Conservation (phyloP, 371 early-diverging fungal genomes). For the Conidiobolus incongruus region DNA sequence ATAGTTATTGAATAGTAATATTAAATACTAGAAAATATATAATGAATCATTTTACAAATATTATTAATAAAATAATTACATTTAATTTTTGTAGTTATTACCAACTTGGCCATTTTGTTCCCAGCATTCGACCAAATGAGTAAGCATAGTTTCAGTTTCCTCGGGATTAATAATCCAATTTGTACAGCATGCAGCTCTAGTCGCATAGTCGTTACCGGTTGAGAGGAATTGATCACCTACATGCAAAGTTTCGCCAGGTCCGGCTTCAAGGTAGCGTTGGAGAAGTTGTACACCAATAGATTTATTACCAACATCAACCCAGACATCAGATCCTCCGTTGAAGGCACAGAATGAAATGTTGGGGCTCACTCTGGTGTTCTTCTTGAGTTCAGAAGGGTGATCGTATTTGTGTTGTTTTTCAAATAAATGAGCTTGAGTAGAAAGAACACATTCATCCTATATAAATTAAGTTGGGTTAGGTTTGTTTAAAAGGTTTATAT, state of each 20-base stretch:
- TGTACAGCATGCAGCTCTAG: constrained; percentile 51
- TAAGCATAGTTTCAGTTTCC: constrained; percentile 43
- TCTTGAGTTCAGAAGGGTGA: constrained; percentile 10
- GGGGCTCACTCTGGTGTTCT: background rate
- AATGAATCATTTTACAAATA: too few relatives aligned
- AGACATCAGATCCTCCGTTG: constrained; percentile 64
- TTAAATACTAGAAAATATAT: too few relatives aligned
- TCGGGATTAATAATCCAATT: constrained; percentile 59
- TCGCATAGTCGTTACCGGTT: constrained; percentile 66
- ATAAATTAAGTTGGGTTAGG: background rate
- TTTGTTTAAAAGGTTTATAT: constrained; percentile 6
- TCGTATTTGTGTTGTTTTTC: constrained; percentile 19
- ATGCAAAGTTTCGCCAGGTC: constrained; percentile 35
- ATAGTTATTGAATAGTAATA: too few relatives aligned
- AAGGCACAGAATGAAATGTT: constrained; percentile 61
- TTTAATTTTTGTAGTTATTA: too few relatives aligned
- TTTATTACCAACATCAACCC: constrained; percentile 57
- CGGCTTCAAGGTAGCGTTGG: constrained; percentile 26
- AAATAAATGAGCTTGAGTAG: constrained; percentile 25
- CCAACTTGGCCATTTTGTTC: too few relatives aligned
- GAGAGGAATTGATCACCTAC: constrained; percentile 71
- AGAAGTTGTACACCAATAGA: constrained; percentile 44
- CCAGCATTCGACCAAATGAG: constrained; percentile 16
- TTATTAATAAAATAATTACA: too few relatives aligned
- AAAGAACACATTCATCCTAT: constrained; percentile 33